Evolutionary conservation across 208 protist species (phyloP).

Genomic region (Leishmania braziliensis): DNA sequence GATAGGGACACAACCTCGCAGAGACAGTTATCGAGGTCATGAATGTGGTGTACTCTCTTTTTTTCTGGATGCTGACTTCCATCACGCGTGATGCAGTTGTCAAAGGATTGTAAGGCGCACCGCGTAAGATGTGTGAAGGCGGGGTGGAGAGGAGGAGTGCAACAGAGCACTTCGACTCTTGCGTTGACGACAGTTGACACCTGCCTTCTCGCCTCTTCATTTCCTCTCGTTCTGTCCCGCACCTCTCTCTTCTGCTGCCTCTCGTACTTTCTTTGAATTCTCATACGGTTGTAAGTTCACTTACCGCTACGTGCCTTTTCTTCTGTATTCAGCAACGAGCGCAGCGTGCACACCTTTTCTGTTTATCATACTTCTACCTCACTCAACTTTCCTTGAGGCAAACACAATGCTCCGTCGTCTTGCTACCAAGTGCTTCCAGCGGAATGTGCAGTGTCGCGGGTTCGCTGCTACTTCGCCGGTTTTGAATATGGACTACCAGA

Average conservation of each 20-base stretch:
- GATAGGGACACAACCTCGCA: not conserved
- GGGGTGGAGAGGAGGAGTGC: not conserved
- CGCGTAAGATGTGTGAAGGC: not conserved
- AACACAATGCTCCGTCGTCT: slow-evolving; percentile 72
- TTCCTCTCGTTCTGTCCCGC: not conserved
- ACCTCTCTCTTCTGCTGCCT: too few species aligned
- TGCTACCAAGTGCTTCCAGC: slow-evolving; percentile 24
- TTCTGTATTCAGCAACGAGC: not conserved
- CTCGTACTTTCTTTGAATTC: not conserved
- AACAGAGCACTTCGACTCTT: not conserved
- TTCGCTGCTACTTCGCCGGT: slow-evolving; percentile 53
- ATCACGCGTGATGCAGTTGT: not conserved
- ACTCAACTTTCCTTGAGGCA: not conserved
- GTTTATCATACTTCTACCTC: not conserved
- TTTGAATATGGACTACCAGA: slow-evolving; percentile 84
- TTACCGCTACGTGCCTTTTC: not conserved
- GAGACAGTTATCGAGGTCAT: not conserved
- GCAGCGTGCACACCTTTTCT: not conserved
- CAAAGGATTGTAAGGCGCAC: too few species aligned
- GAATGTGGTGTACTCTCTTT: not conserved
- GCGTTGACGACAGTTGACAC: not conserved
- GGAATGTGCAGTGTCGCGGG: slow-evolving; percentile 32
- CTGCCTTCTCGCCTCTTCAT: not conserved
- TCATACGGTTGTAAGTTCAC: not conserved
- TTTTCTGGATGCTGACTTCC: not conserved